phyloP scores from a whole-genome alignment of 2,329 filamentous ascomycete species.

The Phoma sp. region DNA sequence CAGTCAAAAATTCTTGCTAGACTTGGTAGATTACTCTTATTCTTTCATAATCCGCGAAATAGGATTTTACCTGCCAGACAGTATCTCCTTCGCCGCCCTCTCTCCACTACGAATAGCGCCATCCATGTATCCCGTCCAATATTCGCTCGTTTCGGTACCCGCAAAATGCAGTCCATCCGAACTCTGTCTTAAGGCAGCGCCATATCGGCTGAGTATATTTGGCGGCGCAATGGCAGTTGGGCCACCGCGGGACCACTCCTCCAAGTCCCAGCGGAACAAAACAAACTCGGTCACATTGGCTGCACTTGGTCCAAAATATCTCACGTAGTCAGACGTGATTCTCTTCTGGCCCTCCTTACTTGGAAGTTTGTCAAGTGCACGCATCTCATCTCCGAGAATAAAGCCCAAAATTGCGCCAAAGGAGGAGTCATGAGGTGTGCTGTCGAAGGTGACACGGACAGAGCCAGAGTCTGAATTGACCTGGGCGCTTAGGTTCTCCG shows the following conservation, averaged over 20 bases:
- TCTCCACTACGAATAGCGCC: slow-evolving; percentile 62
- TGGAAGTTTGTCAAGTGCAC: slow-evolving; percentile 21
- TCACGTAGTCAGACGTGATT: slow-evolving; percentile 20
- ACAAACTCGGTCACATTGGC: slow-evolving; percentile 26
- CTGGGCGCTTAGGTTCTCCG: slow-evolving; percentile 54
- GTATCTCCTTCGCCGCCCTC: slow-evolving; percentile 58
- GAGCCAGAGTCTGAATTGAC: slow-evolving; percentile 23
- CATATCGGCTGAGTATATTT: slow-evolving; percentile 21
- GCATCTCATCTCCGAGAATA: slow-evolving; percentile 31
- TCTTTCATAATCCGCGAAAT: too few species aligned
- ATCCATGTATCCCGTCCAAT: slow-evolving; percentile 68
- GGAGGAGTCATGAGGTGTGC: slow-evolving; percentile 20
- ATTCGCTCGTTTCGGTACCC: slow-evolving; percentile 61
- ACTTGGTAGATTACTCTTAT: too few species aligned
- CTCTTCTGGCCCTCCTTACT: not conserved
- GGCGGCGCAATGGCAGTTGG: slow-evolving; percentile 27
- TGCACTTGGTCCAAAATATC: slow-evolving; percentile 25
- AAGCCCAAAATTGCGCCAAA: slow-evolving; percentile 35
- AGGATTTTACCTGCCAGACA: too few species aligned
- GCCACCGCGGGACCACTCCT: slow-evolving; percentile 28
- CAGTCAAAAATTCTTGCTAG: too few species aligned
- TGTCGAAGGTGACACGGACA: slow-evolving; percentile 28
- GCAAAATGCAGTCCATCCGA: slow-evolving; percentile 59
- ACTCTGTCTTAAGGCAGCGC: slow-evolving; percentile 20
- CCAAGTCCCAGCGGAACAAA: slow-evolving; percentile 32